These are phyloP conservation scores for Mesembryanthemum crystallinum DNA, from an alignment of 148 eudicot species.

Conservation along the genomic window DNA sequence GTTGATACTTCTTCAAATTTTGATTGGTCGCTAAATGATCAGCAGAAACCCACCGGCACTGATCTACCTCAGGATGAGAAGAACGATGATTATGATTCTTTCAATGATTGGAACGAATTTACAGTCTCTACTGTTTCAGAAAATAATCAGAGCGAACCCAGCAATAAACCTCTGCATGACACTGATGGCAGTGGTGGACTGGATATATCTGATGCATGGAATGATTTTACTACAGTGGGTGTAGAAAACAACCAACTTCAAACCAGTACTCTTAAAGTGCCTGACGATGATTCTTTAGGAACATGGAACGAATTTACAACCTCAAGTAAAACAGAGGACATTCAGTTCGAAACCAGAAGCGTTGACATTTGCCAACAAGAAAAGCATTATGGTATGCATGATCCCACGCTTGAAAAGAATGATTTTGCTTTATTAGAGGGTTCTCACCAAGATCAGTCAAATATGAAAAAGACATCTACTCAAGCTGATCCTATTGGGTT, in stretches of 20 bases:
- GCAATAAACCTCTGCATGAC: slow-evolving; percentile 13
- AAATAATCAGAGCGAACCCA: slow-evolving; percentile 22
- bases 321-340: slow-evolving; percentile 14
- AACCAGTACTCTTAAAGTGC: slow-evolving; percentile 1
- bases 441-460: slow-evolving; percentile 7
- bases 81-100: slow-evolving; percentile 20
- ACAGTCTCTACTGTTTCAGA: slow-evolving; percentile 18
- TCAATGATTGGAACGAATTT: slow-evolving; percentile 27
- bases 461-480: slow-evolving; percentile 6
- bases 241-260: slow-evolving; percentile 7
- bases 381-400: slow-evolving; percentile 8
- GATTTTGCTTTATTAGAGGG: slow-evolving; percentile 22
- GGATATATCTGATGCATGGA: slow-evolving; percentile 27
- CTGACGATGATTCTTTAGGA: slow-evolving; percentile 18
- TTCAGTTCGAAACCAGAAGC: slow-evolving; percentile 8
- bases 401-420: slow-evolving; percentile 21
- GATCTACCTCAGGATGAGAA: slow-evolving; percentile 4
- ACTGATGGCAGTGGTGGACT: slow-evolving; percentile 4
- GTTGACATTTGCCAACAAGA: slow-evolving; percentile 2
- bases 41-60: slow-evolving; percentile 21
- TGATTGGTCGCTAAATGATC: slow-evolving; percentile 44
- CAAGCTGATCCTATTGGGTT: slow-evolving; percentile 43
- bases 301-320: slow-evolving; percentile 26
- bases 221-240: slow-evolving; percentile 22
- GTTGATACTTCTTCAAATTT: slow-evolving; percentile 21